Evolutionary conservation across 805 yeast species (phyloP), one percentile per base, ranked within the genome.

Genomic region (Monosporozyma yasuniensis): DNA sequence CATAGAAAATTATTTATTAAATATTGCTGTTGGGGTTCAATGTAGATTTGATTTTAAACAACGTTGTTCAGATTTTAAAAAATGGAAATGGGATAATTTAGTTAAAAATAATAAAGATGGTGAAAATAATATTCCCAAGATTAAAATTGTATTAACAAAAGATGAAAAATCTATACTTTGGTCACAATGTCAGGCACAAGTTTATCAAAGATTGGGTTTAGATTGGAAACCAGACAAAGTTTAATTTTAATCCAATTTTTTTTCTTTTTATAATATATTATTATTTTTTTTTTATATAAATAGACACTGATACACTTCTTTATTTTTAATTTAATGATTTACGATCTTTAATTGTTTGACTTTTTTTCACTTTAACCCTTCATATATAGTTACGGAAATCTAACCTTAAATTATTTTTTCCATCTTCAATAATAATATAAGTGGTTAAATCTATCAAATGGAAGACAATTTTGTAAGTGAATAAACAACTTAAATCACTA

Each of bases 11-110:
- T 84, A 77, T 58, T 57, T 81, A 32, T 64, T 83, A 37, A 81
- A 80, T 59, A 68, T 83, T 32, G 86, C 80, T 4, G 83, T 83
- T 46, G 88, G 83, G 56, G 79, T 81, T 12, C 88, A 84, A 61
- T 81, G 88, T 56, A 73, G 87, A 21, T 68, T 69, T 34, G 88
- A 84, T 58, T 84, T 80, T 61, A 79, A 79, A 57, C 68, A 68
- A 46, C 69, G 70, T 42, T 75, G 84, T 54, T 65, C 72, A 32
- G 75, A 72, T 30, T 61, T 72, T 56, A 77, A 77, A 56, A 71
- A 66, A 56, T 64, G 66, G 60, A 73, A 74, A 55, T 58, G 59
- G 18, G 66, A 63, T 38, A 61, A 61, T 3, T 57, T 69, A 21
- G 47, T 67, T 56, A 56, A 60, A 50, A 59, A 60, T 52, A 51